Percentiles rank a stretch among this genome's conserved stretches.
Evolutionary conservation across 768 basidiomycete genomes (phyloP).

Genomic region (Mrakia hoshinonis): DNA sequence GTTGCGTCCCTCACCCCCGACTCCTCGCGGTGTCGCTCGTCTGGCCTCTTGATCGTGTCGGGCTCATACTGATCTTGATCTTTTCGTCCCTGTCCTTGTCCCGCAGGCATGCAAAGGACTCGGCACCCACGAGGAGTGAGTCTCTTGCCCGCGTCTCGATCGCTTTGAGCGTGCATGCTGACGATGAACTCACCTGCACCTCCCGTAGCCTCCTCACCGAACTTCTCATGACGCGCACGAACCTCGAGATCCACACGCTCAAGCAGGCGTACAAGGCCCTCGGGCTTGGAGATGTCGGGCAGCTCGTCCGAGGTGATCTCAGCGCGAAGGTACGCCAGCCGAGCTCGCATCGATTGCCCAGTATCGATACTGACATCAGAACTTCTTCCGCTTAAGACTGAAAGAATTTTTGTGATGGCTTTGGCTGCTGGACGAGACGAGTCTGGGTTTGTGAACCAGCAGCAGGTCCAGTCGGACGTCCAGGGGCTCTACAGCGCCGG

Average conservation of each 20-base stretch:
- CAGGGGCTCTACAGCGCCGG: constrained; percentile 44
- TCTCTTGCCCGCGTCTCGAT: background rate
- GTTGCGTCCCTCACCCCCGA: too few relatives aligned
- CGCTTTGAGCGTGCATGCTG: background rate
- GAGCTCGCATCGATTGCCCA: constrained; percentile 11
- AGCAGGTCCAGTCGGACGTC: constrained; percentile 46
- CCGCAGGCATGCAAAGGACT: background rate
- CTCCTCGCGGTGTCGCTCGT: too few relatives aligned
- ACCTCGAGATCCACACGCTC: constrained; percentile 41
- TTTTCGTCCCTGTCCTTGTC: background rate
- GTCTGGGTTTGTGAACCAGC: constrained; percentile 42
- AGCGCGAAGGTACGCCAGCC: constrained; percentile 42
- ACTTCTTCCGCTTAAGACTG: background rate
- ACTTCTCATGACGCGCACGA: constrained; percentile 33
- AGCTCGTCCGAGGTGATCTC: constrained; percentile 38
- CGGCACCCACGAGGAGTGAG: background rate
- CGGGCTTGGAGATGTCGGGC: constrained; percentile 36
- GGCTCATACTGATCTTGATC: too few relatives aligned
- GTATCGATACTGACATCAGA: background rate
- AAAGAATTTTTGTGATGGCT: constrained; percentile 41
- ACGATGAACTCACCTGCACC: background rate
- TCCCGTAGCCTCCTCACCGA: background rate
- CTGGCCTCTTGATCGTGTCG: too few relatives aligned
- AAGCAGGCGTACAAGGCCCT: constrained; percentile 39
- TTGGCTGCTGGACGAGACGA: constrained; percentile 46